phyloP scores from a whole-genome alignment of 208 protist species.

The Wallacemonas collosoma region DNA sequence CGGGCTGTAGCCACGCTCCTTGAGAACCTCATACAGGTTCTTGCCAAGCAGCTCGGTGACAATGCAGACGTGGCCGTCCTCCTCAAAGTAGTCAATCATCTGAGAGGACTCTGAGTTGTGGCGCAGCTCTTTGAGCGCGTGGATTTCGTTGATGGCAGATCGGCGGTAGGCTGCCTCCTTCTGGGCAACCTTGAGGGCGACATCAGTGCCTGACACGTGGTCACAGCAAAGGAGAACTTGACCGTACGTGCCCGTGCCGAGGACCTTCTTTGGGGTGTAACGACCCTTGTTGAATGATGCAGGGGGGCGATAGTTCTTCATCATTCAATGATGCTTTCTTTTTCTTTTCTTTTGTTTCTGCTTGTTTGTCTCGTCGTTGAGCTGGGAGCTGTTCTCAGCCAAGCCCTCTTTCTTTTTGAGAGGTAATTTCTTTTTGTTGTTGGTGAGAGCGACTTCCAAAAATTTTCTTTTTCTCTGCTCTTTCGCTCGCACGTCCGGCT shows the following conservation, averaged over 20 bases:
- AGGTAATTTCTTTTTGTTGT: too few relatives aligned
- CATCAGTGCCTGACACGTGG: constrained; percentile 58
- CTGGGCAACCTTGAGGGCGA: constrained; percentile 89
- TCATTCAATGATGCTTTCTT: not conserved
- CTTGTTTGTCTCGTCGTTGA: too few relatives aligned
- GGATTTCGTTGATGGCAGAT: constrained; percentile 83
- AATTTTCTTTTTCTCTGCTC: too few relatives aligned
- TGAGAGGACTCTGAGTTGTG: constrained; percentile 42
- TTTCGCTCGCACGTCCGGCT: too few relatives aligned
- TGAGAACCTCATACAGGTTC: constrained; percentile 78
- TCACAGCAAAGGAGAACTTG: constrained; percentile 91
- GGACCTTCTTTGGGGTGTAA: constrained; percentile 68
- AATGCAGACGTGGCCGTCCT: constrained; percentile 81
- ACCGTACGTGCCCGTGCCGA: constrained; percentile 93
- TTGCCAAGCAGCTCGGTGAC: constrained; percentile 76
- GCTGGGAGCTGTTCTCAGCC: too few relatives aligned
- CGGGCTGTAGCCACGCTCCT: constrained; percentile 47
- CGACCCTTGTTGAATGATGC: constrained; percentile 53
- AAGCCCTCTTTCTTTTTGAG: too few relatives aligned
- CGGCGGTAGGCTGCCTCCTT: constrained; percentile 78
- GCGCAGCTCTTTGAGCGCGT: constrained; percentile 48
- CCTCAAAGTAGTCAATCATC: constrained; percentile 82
- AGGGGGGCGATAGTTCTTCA: constrained; percentile 53
- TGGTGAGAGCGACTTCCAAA: too few relatives aligned
- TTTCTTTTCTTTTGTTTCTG: not conserved